A percentile compares a stretch with the other conserved stretches of the same genome.
Conservation (phyloP, 192 early-diverging fungal genomes). For the Backusella australiensis region DNA sequence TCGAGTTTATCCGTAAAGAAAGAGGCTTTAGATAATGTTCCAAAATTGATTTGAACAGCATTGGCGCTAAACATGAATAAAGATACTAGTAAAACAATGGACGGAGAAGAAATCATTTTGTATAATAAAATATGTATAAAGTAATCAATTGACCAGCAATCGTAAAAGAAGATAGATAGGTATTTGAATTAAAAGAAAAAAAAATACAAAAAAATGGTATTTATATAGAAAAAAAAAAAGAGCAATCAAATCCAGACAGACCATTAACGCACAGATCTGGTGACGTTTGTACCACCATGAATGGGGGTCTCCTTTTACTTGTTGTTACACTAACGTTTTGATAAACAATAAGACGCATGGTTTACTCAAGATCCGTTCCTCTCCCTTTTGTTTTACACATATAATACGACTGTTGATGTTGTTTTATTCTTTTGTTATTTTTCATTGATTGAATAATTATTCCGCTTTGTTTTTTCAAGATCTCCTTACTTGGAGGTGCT, state of each 20-base stretch:
- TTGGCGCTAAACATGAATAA: not conserved
- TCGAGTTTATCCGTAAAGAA: not conserved
- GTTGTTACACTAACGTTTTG: not conserved
- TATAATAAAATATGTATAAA: not conserved
- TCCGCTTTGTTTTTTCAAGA: not conserved
- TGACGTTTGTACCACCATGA: not conserved
- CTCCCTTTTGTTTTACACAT: not conserved
- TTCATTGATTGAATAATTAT: not conserved
- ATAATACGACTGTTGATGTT: not conserved
- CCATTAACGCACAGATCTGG: constrained; percentile 10
- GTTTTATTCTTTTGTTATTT: not conserved
- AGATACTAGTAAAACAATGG: not conserved
- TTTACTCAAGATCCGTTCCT: not conserved
- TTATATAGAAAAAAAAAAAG: not conserved
- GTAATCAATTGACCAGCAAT: constrained; percentile 13
- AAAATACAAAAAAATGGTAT: not conserved
- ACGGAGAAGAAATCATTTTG: not conserved
- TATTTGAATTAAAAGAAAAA: not conserved
- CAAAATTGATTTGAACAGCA: constrained; percentile 4
- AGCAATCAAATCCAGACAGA: not conserved
- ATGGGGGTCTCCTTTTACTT: not conserved
- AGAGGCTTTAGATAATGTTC: not conserved
- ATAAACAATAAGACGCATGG: not conserved
- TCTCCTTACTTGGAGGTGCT: not conserved
- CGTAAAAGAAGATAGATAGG: not conserved